Conservation (phyloP, 768 basidiomycete species). For the Rhizopogon vesiculosus region DNA sequence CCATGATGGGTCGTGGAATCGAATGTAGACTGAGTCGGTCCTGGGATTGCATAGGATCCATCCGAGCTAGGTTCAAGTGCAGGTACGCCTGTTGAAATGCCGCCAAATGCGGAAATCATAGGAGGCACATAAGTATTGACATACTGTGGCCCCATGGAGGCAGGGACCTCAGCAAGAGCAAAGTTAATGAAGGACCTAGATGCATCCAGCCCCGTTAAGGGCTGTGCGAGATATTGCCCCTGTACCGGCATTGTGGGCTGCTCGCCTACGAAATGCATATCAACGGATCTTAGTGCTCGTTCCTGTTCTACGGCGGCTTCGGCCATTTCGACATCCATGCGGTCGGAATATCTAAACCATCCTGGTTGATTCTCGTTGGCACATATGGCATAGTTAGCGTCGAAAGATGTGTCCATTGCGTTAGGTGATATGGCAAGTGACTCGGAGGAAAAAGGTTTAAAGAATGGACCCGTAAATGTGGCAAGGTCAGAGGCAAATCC, state of each 20-base stretch:
- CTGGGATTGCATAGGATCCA: not conserved
- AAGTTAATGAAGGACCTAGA: not conserved
- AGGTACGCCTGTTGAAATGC: not conserved
- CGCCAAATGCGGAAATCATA: not conserved
- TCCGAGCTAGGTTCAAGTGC: not conserved
- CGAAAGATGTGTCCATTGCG: not conserved
- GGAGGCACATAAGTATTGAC: not conserved
- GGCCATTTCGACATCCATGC: not conserved
- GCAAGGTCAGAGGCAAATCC: not conserved
- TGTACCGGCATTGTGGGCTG: too few species aligned
- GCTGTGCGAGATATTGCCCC: not conserved
- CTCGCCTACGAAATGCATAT: too few species aligned
- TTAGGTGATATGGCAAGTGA: not conserved
- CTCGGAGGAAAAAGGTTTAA: not conserved
- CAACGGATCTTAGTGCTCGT: too few species aligned
- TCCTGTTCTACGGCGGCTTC: not conserved
- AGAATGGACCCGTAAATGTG: not conserved
- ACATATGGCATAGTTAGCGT: not conserved
- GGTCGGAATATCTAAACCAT: not conserved
- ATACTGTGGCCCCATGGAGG: not conserved
- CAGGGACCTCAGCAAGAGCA: not conserved
- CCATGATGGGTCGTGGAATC: not conserved
- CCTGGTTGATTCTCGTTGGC: not conserved
- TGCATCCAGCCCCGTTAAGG: too few species aligned
- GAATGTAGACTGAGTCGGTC: not conserved